These are phyloP conservation scores for Aspergillus hancockii DNA, from an alignment of 495 filamentous ascomycete species.

Conservation along the genomic window DNA sequence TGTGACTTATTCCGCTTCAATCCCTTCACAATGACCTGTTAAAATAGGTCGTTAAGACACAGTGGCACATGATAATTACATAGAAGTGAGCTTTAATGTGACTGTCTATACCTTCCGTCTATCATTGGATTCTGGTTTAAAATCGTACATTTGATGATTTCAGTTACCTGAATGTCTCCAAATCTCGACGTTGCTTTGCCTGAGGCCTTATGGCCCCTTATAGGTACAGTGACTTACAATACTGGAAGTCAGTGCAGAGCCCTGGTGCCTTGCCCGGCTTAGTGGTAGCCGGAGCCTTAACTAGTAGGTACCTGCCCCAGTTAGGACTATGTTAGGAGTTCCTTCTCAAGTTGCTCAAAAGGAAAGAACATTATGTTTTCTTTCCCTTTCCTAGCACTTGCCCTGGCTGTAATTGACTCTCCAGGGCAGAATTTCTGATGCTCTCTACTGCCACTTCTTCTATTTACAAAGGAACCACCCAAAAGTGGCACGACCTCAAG, in stretches of 20 bases:
- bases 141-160: background rate
- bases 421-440: conserved; percentile 13
- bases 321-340: conserved; percentile 8
- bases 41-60: conserved; percentile 44
- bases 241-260: background rate
- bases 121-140: background rate
- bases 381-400: conserved; percentile 7
- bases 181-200: no score
- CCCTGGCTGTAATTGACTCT: conserved; percentile 9
- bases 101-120: background rate
- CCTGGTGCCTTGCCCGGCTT: background rate
- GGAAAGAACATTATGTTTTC: conserved; percentile 2
- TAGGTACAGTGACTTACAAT: background rate
- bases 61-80: conserved; percentile 36
- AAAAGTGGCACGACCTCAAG: conserved; percentile 7
- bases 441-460: conserved; percentile 12
- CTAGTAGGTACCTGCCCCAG: background rate
- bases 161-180: no score
- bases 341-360: conserved; percentile 19
- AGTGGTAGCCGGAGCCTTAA: background rate
- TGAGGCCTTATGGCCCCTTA: background rate
- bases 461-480: conserved; percentile 1
- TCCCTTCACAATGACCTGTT: conserved; percentile 40
- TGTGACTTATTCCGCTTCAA: conserved; percentile 54
- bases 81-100: background rate